Percentiles rank a stretch among this genome's conserved stretches.
These are phyloP conservation scores for Penicillium italicum DNA, from an alignment of 2,329 filamentous ascomycete genomes.

Conservation along the genomic window DNA sequence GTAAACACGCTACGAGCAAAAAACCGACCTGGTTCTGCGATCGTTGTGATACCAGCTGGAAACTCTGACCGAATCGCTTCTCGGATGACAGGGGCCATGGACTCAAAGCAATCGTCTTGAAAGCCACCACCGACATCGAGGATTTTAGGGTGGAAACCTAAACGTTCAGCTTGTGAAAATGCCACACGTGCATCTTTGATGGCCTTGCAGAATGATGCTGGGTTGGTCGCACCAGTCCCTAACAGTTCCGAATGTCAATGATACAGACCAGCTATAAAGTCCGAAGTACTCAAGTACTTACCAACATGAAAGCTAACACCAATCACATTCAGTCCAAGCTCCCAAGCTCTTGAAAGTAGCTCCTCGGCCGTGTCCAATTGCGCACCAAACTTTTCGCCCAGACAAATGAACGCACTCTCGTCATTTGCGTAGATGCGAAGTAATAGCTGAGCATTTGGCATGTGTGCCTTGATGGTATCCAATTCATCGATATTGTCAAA, in stretches of 20 bases:
- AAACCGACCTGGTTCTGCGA: conserved; percentile 28
- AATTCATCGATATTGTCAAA: conserved; percentile 32
- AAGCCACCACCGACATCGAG: conserved; percentile 31
- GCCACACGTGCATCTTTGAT: conserved; percentile 18
- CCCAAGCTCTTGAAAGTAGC: conserved; percentile 21
- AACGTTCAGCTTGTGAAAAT: conserved; percentile 12
- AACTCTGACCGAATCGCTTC: conserved; percentile 10
- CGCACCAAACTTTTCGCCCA: conserved; percentile 24
- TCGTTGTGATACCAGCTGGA: conserved; percentile 10
- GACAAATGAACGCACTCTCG: conserved; percentile 14
- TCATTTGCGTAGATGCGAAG: conserved; percentile 24
- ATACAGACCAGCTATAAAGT: not conserved
- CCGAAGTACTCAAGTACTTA: not conserved
- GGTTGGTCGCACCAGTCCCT: conserved; percentile 19
- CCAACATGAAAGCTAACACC: conserved; percentile 34
- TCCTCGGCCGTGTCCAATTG: conserved; percentile 14
- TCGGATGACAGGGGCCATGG: conserved; percentile 12
- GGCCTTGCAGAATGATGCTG: conserved; percentile 17
- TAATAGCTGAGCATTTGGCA: conserved; percentile 21
- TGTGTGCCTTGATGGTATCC: conserved; percentile 20
- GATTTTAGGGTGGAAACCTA: conserved; percentile 17
- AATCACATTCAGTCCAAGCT: conserved; percentile 22
- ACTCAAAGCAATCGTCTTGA: conserved; percentile 21
- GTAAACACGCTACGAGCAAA: conserved; percentile 24
- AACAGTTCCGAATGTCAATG: not conserved